phyloP scores from a whole-genome alignment of 2,329 filamentous ascomycete genomes.

The Colletotrichum ledebouriae region DNA sequence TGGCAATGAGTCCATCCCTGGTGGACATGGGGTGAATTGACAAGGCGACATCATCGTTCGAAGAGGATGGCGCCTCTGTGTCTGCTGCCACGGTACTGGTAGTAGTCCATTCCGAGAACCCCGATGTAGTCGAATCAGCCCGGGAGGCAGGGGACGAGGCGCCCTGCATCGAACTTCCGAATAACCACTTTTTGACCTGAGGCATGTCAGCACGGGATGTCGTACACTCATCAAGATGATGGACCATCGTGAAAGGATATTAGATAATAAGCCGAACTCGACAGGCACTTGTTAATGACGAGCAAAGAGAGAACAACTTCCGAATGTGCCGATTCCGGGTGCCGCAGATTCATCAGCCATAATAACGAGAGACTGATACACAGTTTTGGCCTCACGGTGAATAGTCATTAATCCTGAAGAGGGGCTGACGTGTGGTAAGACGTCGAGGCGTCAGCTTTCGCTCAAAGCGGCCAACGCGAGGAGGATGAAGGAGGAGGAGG shows the following conservation, averaged over 20 bases:
- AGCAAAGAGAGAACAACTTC: not conserved
- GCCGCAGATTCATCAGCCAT: constrained; percentile 1
- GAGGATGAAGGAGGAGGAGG: too few species aligned
- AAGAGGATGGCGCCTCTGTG: not conserved
- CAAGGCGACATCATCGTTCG: constrained; percentile 38
- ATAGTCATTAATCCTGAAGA: too few species aligned
- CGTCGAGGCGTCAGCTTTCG: too few species aligned
- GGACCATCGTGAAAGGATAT: constrained; percentile 9
- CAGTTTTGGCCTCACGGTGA: not conserved
- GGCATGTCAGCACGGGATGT: not conserved
- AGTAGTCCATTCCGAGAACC: constrained; percentile 7
- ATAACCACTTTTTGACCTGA: constrained; percentile 35
- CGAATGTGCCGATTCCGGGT: constrained; percentile 1
- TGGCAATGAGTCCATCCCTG: constrained; percentile 59
- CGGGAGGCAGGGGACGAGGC: not conserved
- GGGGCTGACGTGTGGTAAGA: too few species aligned
- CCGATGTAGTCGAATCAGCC: not conserved
- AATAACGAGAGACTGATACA: not conserved
- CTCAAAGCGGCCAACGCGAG: too few species aligned
- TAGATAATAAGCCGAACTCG: not conserved
- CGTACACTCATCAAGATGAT: not conserved
- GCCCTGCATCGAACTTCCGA: constrained; percentile 9
- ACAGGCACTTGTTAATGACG: not conserved
- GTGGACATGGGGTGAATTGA: constrained; percentile 56
- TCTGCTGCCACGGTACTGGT: constrained; percentile 16